phyloP scores from a whole-genome alignment of 2,329 filamentous ascomycete species.

The Colletotrichum gloeosporioides region DNA sequence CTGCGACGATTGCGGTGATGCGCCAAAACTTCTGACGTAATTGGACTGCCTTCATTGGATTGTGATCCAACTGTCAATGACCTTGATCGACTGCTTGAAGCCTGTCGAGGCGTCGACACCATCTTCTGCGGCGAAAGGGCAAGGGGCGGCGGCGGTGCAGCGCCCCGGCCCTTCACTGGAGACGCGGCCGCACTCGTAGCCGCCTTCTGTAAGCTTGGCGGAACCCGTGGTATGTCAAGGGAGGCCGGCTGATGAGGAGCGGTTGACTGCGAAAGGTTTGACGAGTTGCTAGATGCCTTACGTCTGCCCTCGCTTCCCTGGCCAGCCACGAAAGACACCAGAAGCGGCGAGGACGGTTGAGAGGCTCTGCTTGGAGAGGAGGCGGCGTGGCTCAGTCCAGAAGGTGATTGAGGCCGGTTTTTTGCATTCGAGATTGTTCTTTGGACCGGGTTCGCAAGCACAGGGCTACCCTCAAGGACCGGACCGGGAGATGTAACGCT shows the following conservation, averaged over 20 bases:
- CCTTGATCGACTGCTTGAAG: slow-evolving; percentile 73
- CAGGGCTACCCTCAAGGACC: slow-evolving; percentile 83
- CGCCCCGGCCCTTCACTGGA: slow-evolving; percentile 60
- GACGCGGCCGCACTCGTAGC: slow-evolving; percentile 57
- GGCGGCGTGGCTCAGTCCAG: slow-evolving; percentile 76
- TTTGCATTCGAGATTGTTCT: slow-evolving; percentile 85
- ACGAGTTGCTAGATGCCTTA: slow-evolving; percentile 91
- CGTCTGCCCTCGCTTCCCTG: slow-evolving; percentile 79
- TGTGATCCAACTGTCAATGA: slow-evolving; percentile 94
- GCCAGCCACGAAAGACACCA: slow-evolving; percentile 94
- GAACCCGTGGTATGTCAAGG: slow-evolving; percentile 73
- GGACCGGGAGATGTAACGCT: slow-evolving; percentile 65
- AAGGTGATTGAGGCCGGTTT: slow-evolving; percentile 87
- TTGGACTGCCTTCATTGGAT: slow-evolving; percentile 88
- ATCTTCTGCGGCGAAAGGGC: slow-evolving; percentile 69
- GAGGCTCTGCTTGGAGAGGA: slow-evolving; percentile 87
- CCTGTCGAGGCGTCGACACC: slow-evolving; percentile 64
- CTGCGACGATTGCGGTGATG: slow-evolving; percentile 90
- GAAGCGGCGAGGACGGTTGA: slow-evolving; percentile 72
- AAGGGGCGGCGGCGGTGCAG: slow-evolving; percentile 54
- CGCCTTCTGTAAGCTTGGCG: slow-evolving; percentile 65
- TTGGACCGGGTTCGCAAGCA: slow-evolving; percentile 80
- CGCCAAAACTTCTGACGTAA: slow-evolving; percentile 69
- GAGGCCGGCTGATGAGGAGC: slow-evolving; percentile 72
- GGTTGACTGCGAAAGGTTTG: slow-evolving; percentile 78